Evolutionary conservation across 768 basidiomycete genomes (phyloP).

Genomic region (Podaxis mareebaensis): DNA sequence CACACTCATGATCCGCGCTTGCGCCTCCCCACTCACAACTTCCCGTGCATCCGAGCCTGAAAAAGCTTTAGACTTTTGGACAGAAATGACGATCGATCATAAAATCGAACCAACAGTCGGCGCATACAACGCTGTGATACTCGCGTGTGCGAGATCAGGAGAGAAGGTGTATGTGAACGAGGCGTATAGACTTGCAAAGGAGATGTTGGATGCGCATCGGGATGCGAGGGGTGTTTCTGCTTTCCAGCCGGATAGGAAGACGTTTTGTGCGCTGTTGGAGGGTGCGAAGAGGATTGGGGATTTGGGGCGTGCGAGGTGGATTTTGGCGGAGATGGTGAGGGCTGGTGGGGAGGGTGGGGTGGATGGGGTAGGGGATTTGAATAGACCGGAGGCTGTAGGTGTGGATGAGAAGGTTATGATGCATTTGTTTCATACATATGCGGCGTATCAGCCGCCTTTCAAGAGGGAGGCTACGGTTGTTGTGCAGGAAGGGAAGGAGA

Average conservation of each 20-base stretch:
- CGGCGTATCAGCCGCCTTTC: conserved; percentile 76
- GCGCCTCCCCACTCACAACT: conserved; percentile 53
- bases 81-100: conserved; percentile 84
- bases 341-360: conserved; percentile 27
- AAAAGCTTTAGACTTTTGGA: conserved; percentile 90
- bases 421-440: conserved; percentile 87
- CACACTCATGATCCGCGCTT: conserved; percentile 85
- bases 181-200: conserved; percentile 78
- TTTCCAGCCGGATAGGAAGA: conserved; percentile 61
- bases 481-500: conserved; percentile 27
- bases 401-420: conserved; percentile 74
- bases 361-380: background rate
- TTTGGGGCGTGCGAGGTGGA: conserved; percentile 81
- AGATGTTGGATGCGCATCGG: conserved; percentile 82
- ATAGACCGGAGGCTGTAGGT: conserved; percentile 27
- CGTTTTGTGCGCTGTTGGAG: conserved; percentile 85
- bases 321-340: conserved; percentile 80
- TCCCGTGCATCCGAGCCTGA: conserved; percentile 74
- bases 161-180: conserved; percentile 68
- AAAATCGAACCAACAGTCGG: conserved; percentile 59
- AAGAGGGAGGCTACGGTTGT: conserved; percentile 48
- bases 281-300: conserved; percentile 89
- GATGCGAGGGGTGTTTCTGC: conserved; percentile 60
- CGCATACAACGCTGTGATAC: conserved; percentile 82
- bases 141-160: conserved; percentile 74